A percentile compares a stretch with the other conserved stretches of the same genome.
Conservation (phyloP, 2,329 filamentous ascomycete species). For the Cladobotryum protrusum region DNA sequence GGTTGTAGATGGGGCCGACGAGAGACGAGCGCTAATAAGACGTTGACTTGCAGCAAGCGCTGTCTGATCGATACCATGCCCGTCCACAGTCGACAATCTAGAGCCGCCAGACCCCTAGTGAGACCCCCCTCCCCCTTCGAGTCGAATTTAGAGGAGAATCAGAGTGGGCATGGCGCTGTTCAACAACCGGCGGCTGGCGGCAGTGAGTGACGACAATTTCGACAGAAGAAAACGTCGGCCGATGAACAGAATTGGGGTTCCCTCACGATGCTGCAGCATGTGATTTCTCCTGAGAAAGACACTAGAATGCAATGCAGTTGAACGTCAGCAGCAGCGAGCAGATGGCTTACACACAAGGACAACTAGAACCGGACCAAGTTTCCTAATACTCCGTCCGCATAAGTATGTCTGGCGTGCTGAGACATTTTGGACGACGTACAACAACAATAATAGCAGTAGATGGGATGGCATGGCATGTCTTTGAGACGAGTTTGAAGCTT, state of each 20-base stretch:
- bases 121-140: background rate
- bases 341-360: background rate
- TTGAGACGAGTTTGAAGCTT: no score
- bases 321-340: conserved; percentile 2
- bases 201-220: background rate
- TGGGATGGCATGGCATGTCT: no score
- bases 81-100: background rate
- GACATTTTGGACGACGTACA: background rate
- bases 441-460: no score
- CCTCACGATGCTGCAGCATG: background rate
- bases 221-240: no score
- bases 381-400: background rate
- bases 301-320: background rate
- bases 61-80: background rate
- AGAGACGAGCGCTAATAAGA: conserved; percentile 8
- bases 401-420: conserved; percentile 5
- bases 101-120: background rate
- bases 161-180: background rate
- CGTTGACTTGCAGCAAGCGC: conserved; percentile 6
- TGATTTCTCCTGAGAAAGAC: background rate
- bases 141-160: background rate
- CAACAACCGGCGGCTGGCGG: background rate
- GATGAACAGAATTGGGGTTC: no score
- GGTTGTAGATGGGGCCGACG: background rate
- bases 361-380: background rate